A percentile compares a stretch with the other conserved stretches of the same genome.
Evolutionary conservation across 1,284 basidiomycete species (phyloP).

Genomic region (Gymnopus androsaceus): DNA sequence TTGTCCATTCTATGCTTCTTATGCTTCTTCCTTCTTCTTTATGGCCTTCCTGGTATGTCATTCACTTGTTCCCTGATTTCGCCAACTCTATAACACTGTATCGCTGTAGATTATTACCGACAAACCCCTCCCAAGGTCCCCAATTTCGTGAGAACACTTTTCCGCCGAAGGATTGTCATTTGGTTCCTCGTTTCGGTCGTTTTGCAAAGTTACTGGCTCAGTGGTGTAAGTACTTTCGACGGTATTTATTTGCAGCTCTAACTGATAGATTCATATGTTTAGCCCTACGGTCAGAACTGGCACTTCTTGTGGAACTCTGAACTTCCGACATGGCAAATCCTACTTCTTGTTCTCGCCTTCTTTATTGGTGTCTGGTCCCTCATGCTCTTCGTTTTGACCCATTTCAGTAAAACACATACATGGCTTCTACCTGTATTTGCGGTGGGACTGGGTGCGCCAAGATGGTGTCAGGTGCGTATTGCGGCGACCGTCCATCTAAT

Average conservation of each 20-base stretch:
- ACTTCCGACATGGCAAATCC: conserved; percentile 81
- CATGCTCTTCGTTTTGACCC: conserved; percentile 74
- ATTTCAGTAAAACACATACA: conserved; percentile 89
- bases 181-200: conserved; percentile 93
- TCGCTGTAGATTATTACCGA: conserved; percentile 77
- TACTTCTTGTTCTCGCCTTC: conserved; percentile 79
- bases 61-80: not conserved
- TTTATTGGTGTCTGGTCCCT: conserved; percentile 85
- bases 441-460: conserved; percentile 86
- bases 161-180: conserved; percentile 86
- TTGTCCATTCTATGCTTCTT: conserved; percentile 70
- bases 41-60: conserved; percentile 77
- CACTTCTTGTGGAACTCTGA: conserved; percentile 86
- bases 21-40: conserved; percentile 82
- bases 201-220: conserved; percentile 90
- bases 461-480: conserved; percentile 81
- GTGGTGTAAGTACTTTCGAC: conserved; percentile 60
- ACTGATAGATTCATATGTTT: conserved; percentile 20
- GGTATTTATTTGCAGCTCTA: not conserved
- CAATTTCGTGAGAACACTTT: conserved; percentile 84
- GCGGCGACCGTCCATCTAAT: not conserved
- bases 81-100: not conserved
- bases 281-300: conserved; percentile 93
- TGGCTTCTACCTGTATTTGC: conserved; percentile 93
- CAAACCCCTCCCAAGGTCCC: conserved; percentile 92